A percentile compares a stretch with the other conserved stretches of the same genome.
Conservation (phyloP, 2,329 filamentous ascomycete genomes). For the Plenodomus biglobosus region DNA sequence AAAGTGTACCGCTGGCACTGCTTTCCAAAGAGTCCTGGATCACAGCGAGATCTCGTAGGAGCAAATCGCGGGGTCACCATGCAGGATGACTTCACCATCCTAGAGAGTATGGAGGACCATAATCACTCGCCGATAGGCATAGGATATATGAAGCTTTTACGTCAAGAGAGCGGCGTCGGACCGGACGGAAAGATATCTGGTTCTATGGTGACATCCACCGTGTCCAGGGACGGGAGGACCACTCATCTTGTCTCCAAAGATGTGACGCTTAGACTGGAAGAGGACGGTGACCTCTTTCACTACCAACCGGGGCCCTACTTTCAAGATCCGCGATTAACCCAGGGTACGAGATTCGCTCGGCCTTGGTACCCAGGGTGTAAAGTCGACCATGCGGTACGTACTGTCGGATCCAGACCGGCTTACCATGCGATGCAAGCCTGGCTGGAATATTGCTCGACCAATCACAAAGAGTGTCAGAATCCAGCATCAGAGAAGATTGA, state of each 20-base stretch:
- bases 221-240: not conserved
- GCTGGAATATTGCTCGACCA: not conserved
- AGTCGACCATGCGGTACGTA: not conserved
- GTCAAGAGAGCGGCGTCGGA: not conserved
- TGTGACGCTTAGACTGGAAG: not conserved
- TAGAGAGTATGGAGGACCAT: not conserved
- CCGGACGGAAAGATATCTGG: not conserved
- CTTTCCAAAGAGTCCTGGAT: no score
- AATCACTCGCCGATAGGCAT: not conserved
- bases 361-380: not conserved
- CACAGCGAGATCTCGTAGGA: no score
- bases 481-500: not conserved
- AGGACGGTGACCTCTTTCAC: not conserved
- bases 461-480: not conserved
- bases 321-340: not conserved
- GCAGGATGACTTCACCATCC: not conserved
- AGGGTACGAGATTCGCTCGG: not conserved
- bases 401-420: not conserved
- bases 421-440: not conserved
- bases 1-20: no score
- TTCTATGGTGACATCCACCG: not conserved
- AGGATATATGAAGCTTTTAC: not conserved
- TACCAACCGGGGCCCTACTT: not conserved
- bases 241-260: not conserved
- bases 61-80: not conserved